Base-by-base conservation (phyloP, 768 basidiomycete species). In the Leucocoprinus birnbaumii region DNA sequence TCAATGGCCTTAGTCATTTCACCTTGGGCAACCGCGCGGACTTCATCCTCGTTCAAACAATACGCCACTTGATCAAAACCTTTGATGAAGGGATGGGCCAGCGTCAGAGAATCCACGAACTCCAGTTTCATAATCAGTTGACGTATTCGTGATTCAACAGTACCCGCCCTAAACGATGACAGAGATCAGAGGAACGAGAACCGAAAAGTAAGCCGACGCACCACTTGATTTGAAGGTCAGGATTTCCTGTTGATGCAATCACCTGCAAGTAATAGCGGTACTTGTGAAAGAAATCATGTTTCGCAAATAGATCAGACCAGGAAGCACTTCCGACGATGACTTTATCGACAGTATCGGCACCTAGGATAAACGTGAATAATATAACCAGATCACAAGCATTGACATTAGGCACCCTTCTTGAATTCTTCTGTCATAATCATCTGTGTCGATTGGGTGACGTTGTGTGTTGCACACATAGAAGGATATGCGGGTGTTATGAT, bases 401-500 rank as follows among this genome's bases (percentile, higher is more conserved):
- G 58, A 44, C 21, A 34, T 41, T 13, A 25, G 61, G 6, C 22
- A 89, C 94, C 94, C 79, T 89, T 85, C 74, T 93, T 90, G 69
- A 98, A 94, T 65, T 99, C 97, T 61, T 92, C 87, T 0, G 90
- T 95, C 79, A 97, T 94, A 52, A 99, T 91, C 79, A 89, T 86
- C 71, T 97, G 93, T 3, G 96, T 98, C 8, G 94, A 97, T 41
- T 84, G 83, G 49, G 94, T 94, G 57, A 98, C 95, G 63, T 98
- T 99, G 73, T 99, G 97, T 16, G 97, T 99, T 22, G 96, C 85
- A 69, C 96, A 98, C 96, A 99, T 99, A 5, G 96, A 87, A 44
- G 97, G 97, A 71, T 98, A 99, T 10, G 97, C 95, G 2, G 97
- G 97, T 1, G 97, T 99, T 63, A 99, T 98, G 65, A 99, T 98